Percentiles rank a stretch among this genome's conserved stretches.
phyloP scores from a whole-genome alignment of 345 rosid genomes.

The Linum usitatissimum region DNA sequence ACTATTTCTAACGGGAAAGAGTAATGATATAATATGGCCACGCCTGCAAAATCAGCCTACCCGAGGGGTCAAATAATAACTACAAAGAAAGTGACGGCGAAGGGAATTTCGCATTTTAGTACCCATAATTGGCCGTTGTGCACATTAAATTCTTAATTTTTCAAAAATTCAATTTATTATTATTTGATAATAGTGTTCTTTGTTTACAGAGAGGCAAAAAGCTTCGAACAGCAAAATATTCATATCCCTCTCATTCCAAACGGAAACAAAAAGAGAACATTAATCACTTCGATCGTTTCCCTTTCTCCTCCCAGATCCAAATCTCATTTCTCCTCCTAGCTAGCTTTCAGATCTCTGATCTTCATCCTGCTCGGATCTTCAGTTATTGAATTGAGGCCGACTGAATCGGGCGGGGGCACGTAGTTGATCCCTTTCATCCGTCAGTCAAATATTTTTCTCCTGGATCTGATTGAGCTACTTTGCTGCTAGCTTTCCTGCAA shows the following conservation, averaged over 20 bases:
- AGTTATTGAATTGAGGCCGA: conserved; percentile 6
- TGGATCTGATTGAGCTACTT: conserved; percentile 30
- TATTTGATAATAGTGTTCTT: not conserved
- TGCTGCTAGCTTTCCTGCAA: conserved; percentile 20
- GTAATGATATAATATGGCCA: too few relatives aligned
- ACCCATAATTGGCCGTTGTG: too few relatives aligned
- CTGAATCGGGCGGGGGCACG: not conserved
- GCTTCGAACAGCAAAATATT: not conserved
- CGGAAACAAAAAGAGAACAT: not conserved
- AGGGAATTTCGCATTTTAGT: too few relatives aligned
- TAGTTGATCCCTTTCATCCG: conserved; percentile 9
- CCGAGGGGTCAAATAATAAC: too few relatives aligned
- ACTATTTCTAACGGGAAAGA: too few relatives aligned
- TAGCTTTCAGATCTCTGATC: conserved; percentile 20
- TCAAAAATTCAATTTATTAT: too few relatives aligned
- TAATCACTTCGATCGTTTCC: not conserved
- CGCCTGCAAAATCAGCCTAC: too few relatives aligned
- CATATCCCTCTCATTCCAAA: not conserved
- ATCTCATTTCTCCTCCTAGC: conserved; percentile 17
- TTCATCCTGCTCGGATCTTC: conserved; percentile 24
- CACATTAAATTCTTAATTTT: too few relatives aligned
- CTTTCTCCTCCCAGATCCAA: conserved; percentile 38
- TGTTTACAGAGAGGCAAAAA: not conserved
- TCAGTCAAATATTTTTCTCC: conserved; percentile 7
- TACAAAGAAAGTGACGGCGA: too few relatives aligned